phyloP scores from a whole-genome alignment of 208 protist species.

The Endotrypanum monterogeii region DNA sequence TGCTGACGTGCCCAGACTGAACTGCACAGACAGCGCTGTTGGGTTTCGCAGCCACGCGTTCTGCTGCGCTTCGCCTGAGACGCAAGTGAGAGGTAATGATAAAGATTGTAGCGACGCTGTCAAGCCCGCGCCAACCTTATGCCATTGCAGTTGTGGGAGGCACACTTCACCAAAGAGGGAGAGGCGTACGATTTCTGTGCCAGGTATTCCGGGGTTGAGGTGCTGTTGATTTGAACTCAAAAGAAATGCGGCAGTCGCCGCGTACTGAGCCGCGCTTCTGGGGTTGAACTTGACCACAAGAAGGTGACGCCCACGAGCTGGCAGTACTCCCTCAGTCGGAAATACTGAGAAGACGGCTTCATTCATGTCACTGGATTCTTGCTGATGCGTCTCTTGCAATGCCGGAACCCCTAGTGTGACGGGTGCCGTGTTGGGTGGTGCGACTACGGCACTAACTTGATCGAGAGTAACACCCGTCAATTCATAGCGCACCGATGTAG shows the following conservation, averaged over 20 bases:
- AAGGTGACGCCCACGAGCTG: constrained; percentile 40
- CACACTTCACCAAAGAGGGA: constrained; percentile 61
- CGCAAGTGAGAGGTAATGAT: constrained; percentile 72
- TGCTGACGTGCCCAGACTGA: constrained; percentile 50
- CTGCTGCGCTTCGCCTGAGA: constrained; percentile 62
- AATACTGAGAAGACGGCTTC: constrained; percentile 50
- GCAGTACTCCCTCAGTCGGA: constrained; percentile 61
- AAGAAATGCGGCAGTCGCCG: constrained; percentile 39
- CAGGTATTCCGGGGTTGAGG: background rate
- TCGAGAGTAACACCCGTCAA: constrained; percentile 37
- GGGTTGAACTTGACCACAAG: constrained; percentile 73
- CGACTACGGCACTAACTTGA: constrained; percentile 48
- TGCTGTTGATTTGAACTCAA: constrained; percentile 40
- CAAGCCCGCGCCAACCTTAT: constrained; percentile 25
- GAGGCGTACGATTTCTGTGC: constrained; percentile 39
- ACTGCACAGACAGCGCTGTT: constrained; percentile 70
- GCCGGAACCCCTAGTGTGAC: background rate
- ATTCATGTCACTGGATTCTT: constrained; percentile 22
- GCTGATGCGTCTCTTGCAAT: background rate
- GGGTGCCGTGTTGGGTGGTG: constrained; percentile 13
- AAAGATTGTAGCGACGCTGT: constrained; percentile 39
- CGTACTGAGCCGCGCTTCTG: constrained; percentile 41
- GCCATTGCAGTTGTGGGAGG: constrained; percentile 43
- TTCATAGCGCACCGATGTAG: constrained; percentile 55
- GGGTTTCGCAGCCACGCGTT: constrained; percentile 74